phyloP scores from a whole-genome alignment of 2,329 filamentous ascomycete genomes.

The Penicillium freii region DNA sequence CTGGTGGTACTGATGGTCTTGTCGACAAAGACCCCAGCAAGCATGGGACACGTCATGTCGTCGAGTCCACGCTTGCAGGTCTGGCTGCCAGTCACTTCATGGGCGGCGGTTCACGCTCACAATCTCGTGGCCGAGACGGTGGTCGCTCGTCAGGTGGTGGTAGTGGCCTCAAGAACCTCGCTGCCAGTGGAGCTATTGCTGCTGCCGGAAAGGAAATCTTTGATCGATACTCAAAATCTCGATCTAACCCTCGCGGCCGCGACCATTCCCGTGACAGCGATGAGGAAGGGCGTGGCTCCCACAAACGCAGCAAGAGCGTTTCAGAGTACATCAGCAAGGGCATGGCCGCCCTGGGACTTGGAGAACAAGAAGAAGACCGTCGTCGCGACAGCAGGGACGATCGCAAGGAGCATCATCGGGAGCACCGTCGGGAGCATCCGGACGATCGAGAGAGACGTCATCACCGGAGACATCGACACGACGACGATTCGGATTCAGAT shows the following conservation, averaged over 20 bases:
- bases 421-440: slow-evolving; percentile 9
- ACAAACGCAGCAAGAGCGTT: slow-evolving; percentile 48
- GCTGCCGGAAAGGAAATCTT: slow-evolving; percentile 50
- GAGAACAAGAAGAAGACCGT: slow-evolving; percentile 25
- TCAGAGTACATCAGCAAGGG: slow-evolving; percentile 47
- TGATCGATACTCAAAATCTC: slow-evolving; percentile 39
- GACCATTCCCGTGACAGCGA: slow-evolving; percentile 49
- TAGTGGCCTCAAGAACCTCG: slow-evolving; percentile 41
- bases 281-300: slow-evolving; percentile 42
- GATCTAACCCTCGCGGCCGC: slow-evolving; percentile 41
- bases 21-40: slow-evolving; percentile 67
- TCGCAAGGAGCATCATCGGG: slow-evolving; percentile 6
- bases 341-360: slow-evolving; percentile 46
- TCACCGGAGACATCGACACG: slow-evolving; percentile 24
- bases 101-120: slow-evolving; percentile 70
- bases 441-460: slow-evolving; percentile 32
- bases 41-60: slow-evolving; percentile 74
- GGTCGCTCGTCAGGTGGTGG: slow-evolving; percentile 49
- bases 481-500: slow-evolving; percentile 44
- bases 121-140: slow-evolving; percentile 64
- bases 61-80: slow-evolving; percentile 85
- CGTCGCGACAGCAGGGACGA: slow-evolving; percentile 22
- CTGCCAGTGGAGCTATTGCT: slow-evolving; percentile 45
- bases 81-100: slow-evolving; percentile 81
- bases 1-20: slow-evolving; percentile 79